Percentiles rank a stretch among this genome's conserved stretches.
phyloP scores from a whole-genome alignment of 2,329 filamentous ascomycete species.

The Pseudogymnoascus sp. region DNA sequence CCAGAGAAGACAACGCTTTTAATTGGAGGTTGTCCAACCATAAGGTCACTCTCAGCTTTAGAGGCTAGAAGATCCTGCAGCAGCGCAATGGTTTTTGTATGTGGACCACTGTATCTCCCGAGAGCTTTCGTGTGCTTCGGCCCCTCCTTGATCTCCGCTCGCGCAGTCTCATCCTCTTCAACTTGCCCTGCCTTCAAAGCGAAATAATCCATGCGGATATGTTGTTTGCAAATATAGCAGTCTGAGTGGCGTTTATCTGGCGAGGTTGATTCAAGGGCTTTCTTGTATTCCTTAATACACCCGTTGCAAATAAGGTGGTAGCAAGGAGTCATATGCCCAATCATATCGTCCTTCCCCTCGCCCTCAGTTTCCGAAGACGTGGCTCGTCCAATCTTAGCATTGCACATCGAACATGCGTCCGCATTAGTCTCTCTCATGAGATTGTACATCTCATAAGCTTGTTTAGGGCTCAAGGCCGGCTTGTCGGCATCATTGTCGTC shows the following conservation, averaged over 20 bases:
- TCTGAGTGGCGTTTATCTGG: constrained; percentile 34
- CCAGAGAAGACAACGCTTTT: constrained; percentile 93
- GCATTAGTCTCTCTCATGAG: constrained; percentile 75
- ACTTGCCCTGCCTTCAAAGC: constrained; percentile 47
- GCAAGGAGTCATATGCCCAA: constrained; percentile 78
- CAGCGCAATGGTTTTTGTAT: constrained; percentile 83
- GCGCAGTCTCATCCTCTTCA: constrained; percentile 24
- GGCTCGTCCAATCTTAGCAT: constrained; percentile 51
- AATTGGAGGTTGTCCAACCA: constrained; percentile 62
- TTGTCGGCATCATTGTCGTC: constrained; percentile 51
- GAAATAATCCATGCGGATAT: constrained; percentile 57
- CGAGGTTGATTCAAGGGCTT: constrained; percentile 38
- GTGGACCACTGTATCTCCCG: constrained; percentile 70
- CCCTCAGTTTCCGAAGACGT: constrained; percentile 51
- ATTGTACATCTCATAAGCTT: constrained; percentile 78
- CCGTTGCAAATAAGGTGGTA: constrained; percentile 74
- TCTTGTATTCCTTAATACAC: constrained; percentile 57
- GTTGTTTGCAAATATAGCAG: constrained; percentile 62
- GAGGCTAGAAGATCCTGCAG: constrained; percentile 63
- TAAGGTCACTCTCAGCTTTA: constrained; percentile 51
- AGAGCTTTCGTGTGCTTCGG: constrained; percentile 50
- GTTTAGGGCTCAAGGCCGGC: constrained; percentile 53
- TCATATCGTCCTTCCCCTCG: constrained; percentile 48
- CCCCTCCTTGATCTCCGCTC: constrained; percentile 22
- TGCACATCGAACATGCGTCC: constrained; percentile 65